Conservation (phyloP, 1,139 yeast species). For the Yamadazyma epiphylla region DNA sequence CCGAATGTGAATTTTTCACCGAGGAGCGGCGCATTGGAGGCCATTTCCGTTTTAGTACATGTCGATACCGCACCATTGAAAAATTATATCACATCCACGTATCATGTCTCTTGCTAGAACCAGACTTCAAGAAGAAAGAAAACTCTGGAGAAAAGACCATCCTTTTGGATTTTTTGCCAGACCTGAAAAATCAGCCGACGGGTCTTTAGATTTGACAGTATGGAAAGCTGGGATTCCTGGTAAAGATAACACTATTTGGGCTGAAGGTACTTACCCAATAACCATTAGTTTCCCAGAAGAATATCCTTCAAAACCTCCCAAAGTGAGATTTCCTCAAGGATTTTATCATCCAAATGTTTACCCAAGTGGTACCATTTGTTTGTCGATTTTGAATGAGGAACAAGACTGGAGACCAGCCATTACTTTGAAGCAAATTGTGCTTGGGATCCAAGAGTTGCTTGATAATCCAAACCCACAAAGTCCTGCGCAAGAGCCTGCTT, state of each 20-base stretch:
- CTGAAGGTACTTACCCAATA: constrained; percentile 83
- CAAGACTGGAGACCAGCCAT: constrained; percentile 99
- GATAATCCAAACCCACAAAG: constrained; percentile 91
- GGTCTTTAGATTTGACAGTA: constrained; percentile 73
- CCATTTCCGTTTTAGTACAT: too few species aligned
- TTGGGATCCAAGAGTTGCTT: constrained; percentile 90
- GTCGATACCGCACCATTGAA: too few species aligned
- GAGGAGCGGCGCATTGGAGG: too few species aligned
- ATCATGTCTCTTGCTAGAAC: constrained; percentile 60
- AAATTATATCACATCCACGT: neutral
- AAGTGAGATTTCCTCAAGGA: constrained; percentile 79
- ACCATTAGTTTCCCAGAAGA: constrained; percentile 82
- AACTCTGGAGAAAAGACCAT: constrained; percentile 97
- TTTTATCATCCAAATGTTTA: constrained; percentile 96
- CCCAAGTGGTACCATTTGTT: constrained; percentile 94
- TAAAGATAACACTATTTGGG: constrained; percentile 82
- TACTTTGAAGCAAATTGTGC: constrained; percentile 80
- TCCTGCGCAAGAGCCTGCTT: constrained; percentile 98
- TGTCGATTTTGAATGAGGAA: constrained; percentile 88
- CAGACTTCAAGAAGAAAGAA: constrained; percentile 84
- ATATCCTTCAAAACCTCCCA: constrained; percentile 96
- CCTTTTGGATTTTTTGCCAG: constrained; percentile 97
- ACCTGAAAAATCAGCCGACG: constrained; percentile 75
- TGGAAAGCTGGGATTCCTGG: constrained; percentile 99
- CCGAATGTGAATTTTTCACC: too few species aligned